phyloP scores from a whole-genome alignment of 176 grass and related monocot species.

The Tuctoria greenei region DNA sequence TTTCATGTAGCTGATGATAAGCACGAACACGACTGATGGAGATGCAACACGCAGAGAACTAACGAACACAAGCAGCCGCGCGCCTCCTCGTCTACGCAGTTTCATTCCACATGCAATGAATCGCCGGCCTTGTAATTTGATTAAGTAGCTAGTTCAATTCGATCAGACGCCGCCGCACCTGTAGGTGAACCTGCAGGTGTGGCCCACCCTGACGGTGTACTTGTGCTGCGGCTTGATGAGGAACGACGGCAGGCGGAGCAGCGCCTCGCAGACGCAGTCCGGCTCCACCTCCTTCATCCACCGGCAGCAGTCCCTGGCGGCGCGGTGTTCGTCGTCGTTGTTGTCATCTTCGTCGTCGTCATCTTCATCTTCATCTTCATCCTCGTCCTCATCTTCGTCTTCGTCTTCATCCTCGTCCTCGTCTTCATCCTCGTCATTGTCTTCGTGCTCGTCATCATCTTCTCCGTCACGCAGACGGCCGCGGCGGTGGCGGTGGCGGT shows the following conservation, averaged over 20 bases:
- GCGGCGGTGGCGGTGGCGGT: background rate
- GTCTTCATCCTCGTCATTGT: background rate
- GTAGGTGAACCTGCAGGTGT: constrained; percentile 55
- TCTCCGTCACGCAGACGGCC: background rate
- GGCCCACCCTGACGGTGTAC: constrained; percentile 55
- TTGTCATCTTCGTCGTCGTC: constrained; percentile 18
- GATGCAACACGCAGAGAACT: background rate
- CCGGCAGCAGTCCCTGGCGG: constrained; percentile 69
- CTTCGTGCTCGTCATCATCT: background rate
- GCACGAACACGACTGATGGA: background rate
- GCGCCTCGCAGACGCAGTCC: constrained; percentile 66
- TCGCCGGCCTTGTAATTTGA: background rate
- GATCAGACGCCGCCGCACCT: constrained; percentile 50
- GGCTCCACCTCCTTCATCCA: constrained; percentile 81
- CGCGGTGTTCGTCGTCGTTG: constrained; percentile 41
- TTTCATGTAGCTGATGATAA: too few species aligned
- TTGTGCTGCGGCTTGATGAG: constrained; percentile 77
- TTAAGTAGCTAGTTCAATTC: background rate
- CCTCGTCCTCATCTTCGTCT: accelerated
- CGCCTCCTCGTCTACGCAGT: too few species aligned
- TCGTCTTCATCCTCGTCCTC: background rate
- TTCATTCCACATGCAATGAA: too few species aligned
- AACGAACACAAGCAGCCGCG: too few species aligned
- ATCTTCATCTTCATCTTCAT: accelerated
- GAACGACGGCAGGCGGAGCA: constrained; percentile 66